Base-by-base conservation (phyloP, 495 filamentous ascomycete species). In the Podospora pseudoanserina region DNA sequence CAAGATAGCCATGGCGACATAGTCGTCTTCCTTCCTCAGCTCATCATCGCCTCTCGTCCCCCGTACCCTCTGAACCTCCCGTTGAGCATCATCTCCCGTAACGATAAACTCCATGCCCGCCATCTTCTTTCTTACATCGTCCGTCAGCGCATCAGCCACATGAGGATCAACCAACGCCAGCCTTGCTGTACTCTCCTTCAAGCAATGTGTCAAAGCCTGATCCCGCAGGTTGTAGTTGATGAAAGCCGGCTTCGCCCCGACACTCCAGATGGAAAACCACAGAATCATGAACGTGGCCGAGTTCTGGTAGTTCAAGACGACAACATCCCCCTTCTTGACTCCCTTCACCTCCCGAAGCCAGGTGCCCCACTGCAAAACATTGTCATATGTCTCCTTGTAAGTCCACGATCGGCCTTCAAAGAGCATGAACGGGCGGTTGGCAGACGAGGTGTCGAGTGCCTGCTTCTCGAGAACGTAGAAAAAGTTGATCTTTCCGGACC, bases 291-390 rank as follows among this genome's bases (percentile, higher is more conserved):
- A 89, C 91, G 91, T 84, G 2, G 91, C 88, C 18, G 86, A 90
- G 73, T 99, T 99, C 81, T 90, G 89, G 69, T 92, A 89, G 76
- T 97, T 86, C 74, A 99, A 83, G 0, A 94, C 94, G 3, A 99
- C 91, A 44, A 98, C 86, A 64, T 97, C 93, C 67, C 86, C 84
- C 23, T 86, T 81, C 65, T 87, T 86, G 54, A 97, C 83, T 3
- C 82, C 83, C 63, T 90, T 84, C 6, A 74, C 82, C 16, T 84
- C 86, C 74, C 89, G 89, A 64, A 97, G 81, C 91, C 91, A 97
- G 32, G 89, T 84, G 23, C 91, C 94, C 70, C 94, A 96, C 61
- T 87, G 89, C 34, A 97, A 81, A 0, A 84, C 86, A 6, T 77
- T 85, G 26, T 91, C 80, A 76, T 99, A 96, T 0, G 87, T 83